Percentiles rank a stretch among this genome's conserved stretches.
phyloP scores from a whole-genome alignment of 2,329 filamentous ascomycete species.

The Periconia sp. region DNA sequence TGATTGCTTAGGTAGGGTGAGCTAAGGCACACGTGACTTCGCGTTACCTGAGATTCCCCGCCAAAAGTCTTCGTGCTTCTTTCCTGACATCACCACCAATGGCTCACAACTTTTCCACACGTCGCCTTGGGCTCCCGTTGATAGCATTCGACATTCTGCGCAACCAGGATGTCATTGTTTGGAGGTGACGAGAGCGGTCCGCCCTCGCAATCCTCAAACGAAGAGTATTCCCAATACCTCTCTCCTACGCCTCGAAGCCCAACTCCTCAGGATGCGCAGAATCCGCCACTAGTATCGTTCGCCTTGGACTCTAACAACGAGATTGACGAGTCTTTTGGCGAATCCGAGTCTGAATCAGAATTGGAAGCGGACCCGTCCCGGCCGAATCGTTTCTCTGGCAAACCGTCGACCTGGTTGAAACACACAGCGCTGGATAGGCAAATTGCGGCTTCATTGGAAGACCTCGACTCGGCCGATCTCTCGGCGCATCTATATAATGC shows the following conservation, averaged over 20 bases:
- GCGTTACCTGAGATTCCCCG: too few species aligned
- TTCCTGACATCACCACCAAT: too few species aligned
- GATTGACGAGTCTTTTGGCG: constrained; percentile 17
- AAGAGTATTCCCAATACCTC: constrained; percentile 12
- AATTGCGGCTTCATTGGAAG: constrained; percentile 68
- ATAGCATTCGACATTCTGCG: not conserved
- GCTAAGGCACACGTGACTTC: too few species aligned
- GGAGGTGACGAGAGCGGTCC: constrained; percentile 34
- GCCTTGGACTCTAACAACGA: constrained; percentile 1
- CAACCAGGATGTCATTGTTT: constrained; percentile 46
- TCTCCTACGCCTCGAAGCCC: constrained; percentile 1
- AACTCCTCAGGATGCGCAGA: constrained; percentile 20
- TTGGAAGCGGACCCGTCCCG: constrained; percentile 21
- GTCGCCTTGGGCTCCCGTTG: too few species aligned
- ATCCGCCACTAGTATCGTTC: not conserved
- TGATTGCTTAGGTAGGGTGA: too few species aligned
- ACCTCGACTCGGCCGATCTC: constrained; percentile 70
- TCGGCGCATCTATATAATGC: constrained; percentile 80
- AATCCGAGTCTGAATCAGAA: constrained; percentile 17
- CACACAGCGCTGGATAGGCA: constrained; percentile 68
- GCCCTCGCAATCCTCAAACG: too few species aligned
- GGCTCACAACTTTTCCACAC: too few species aligned
- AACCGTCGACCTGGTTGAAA: constrained; percentile 68
- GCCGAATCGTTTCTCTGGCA: constrained; percentile 76
- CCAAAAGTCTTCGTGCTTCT: too few species aligned